Base-by-base conservation (phyloP, 2,329 filamentous ascomycete genomes). In the Blastomyces parvus region DNA sequence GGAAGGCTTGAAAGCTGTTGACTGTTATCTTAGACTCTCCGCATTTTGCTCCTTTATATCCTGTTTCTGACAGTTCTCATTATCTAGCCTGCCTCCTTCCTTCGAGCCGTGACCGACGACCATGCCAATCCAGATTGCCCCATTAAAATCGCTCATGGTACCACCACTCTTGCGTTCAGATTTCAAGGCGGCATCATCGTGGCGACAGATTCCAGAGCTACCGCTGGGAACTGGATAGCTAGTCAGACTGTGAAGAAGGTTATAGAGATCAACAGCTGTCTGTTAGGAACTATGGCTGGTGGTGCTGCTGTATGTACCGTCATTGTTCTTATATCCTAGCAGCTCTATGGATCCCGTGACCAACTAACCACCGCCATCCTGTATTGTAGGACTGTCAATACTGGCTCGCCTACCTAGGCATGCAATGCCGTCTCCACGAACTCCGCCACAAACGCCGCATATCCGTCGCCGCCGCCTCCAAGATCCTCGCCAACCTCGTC, bases 241-340 rank as follows among this genome's bases (percentile, higher is more conserved):
- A 96, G 90, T 80, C 94, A 99, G 84, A 99, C 94, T 62, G 94
- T 99, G 74, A 99, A 99, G 87, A 99, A 99, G 84, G 94, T 99
- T 70, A 97, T 99, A 74, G 91, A 96, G 84, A 96, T 96, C 83
- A 96, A 96, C 82, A 90, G 84, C 79, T 89, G 88, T 78, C 84
- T 99, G 78, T 81, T 99, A 73, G 94, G 94, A 68, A 99, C 94
- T 70, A 96, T 99, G 93, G 94, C 94, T 67, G 94, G 94, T 78
- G 94, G 94, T 80, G 94, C 94, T 74, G 94, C 94, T 78, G 86
- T 88, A 80, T 75, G 84, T 78, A 64, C 38, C 9, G 9, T n/a
- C 38, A 36, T 36, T 17, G 19, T 9, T 46, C 33, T 48, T 42
- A 56, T 38, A 38, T 25, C 58, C 48, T 14, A 4, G 13, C 14